phyloP scores from a whole-genome alignment of 2,329 filamentous ascomycete species.

The Salinomyces thailandicus region DNA sequence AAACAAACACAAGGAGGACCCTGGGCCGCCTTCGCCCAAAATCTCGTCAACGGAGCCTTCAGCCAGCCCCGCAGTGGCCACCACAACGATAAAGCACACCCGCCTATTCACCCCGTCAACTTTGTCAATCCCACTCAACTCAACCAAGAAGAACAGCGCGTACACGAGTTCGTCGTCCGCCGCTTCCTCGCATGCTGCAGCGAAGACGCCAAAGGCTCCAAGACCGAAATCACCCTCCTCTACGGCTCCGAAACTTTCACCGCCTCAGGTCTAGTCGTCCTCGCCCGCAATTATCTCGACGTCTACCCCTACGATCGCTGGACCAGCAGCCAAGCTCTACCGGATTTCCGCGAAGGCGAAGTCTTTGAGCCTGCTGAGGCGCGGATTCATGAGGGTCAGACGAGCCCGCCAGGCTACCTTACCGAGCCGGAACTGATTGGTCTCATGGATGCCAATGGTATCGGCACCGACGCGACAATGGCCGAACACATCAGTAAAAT shows the following conservation, averaged over 20 bases:
- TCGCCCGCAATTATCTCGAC: constrained; percentile 86
- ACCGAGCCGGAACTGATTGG: constrained; percentile 93
- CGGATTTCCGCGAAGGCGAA: constrained; percentile 69
- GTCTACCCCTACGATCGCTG: constrained; percentile 96
- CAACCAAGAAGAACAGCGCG: constrained; percentile 51
- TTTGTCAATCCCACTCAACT: constrained; percentile 57
- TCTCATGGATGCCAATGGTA: constrained; percentile 97
- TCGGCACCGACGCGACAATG: constrained; percentile 98
- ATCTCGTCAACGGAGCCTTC: constrained; percentile 64
- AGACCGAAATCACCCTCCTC: constrained; percentile 71
- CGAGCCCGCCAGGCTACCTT: constrained; percentile 69
- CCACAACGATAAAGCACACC: constrained; percentile 93
- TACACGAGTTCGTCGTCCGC: constrained; percentile 88
- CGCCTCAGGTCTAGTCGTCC: constrained; percentile 71
- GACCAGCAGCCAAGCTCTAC: constrained; percentile 76
- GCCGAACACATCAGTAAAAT: constrained; percentile 97
- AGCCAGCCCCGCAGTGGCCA: constrained; percentile 69
- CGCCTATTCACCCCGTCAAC: constrained; percentile 92
- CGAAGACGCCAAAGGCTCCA: constrained; percentile 78
- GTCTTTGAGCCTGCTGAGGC: constrained; percentile 80
- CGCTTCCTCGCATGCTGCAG: constrained; percentile 94
- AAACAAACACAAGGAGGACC: constrained; percentile 67
- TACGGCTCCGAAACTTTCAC: constrained; percentile 78
- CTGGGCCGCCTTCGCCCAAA: constrained; percentile 76
- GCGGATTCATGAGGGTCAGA: constrained; percentile 84